Conservation (phyloP, 1,284 basidiomycete genomes). For the Pseudomicrostroma phylloplanum region DNA sequence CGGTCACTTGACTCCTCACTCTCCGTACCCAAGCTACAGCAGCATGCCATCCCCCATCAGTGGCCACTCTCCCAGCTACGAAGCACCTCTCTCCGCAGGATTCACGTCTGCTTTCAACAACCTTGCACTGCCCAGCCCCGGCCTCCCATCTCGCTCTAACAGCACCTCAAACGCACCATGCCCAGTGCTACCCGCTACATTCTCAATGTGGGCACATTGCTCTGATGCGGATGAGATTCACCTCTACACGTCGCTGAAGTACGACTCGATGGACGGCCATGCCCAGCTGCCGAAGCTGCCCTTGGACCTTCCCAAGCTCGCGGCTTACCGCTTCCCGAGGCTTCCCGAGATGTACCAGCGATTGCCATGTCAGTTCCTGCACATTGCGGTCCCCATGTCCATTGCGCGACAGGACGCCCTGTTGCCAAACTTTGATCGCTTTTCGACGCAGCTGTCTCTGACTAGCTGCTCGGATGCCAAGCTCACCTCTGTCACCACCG, state of each 20-base stretch:
- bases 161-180: conserved; percentile 17
- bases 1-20: conserved; percentile 38
- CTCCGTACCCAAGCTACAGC: conserved; percentile 4
- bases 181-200: conserved; percentile 43
- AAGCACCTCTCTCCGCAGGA: conserved; percentile 33
- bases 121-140: conserved; percentile 28
- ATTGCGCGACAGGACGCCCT: conserved; percentile 45
- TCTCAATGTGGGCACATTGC: conserved; percentile 48
- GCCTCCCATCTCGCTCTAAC: conserved; percentile 20
- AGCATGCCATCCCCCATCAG: not conserved
- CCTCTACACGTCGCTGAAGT: conserved; percentile 43
- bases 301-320: conserved; percentile 31
- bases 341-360: conserved; percentile 49
- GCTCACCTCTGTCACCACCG: conserved; percentile 47
- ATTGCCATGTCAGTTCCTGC: conserved; percentile 52
- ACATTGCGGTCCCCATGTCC: conserved; percentile 50
- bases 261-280: conserved; percentile 32
- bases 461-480: conserved; percentile 34
- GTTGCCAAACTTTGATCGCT: conserved; percentile 37
- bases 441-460: conserved; percentile 47
- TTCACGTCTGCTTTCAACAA: conserved; percentile 41
- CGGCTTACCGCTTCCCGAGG: conserved; percentile 45
- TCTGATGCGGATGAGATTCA: conserved; percentile 41
- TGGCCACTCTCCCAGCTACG: not conserved
- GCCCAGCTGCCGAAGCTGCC: conserved; percentile 36